Base-by-base conservation (phyloP, 164 flowering plant genomes). In the Cinnamomum micranthum region DNA sequence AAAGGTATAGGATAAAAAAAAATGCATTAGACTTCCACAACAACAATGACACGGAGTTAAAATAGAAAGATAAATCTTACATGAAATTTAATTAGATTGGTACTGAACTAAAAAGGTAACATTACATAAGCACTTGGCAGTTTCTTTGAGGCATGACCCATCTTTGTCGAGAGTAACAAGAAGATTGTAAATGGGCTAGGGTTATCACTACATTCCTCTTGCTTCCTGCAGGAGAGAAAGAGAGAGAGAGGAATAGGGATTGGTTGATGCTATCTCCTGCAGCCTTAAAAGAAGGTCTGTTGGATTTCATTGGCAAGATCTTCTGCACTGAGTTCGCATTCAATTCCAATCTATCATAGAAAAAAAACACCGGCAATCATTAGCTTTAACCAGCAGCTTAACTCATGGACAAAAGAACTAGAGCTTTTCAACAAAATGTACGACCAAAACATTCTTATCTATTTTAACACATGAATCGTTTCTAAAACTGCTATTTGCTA, bases 291-390 rank as follows among this genome's bases (percentile, higher is more conserved):
- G 87, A 95, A 93, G 51, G 98, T 95, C 80, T 86, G 92, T 81
- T 93, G 99, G 76, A 95, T 86, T 78, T 85, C 92, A 27, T 87
- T 89, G 73, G 97, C 99, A 2, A 95, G 89, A 69, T 95, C 99
- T 76, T 93, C 98, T 0, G 94, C 99, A 77, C 98, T 95, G 6
- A 95, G 95, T 71, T 85, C 83, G 86, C 99, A 95, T 80, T 95
- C 95, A 78, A 93, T 88, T 86, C 99, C 99, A 75, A 95, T 88
- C 99, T 95, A 77, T 68, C 33, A 50, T 79, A 25, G 64, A 63
- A 77, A 68, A 41, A 41, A 70, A 58, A 19, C 14, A 62, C 24
- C 6, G 9, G 6, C 68, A 50, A 71, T 72, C 76, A 72, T 76
- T 68, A 79, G 77, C 74, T 59, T 73, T 71, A 50, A 51, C 65